These are phyloP conservation scores for Chaetomium olivaceum DNA, from an alignment of 2,329 filamentous ascomycete genomes.

Conservation along the genomic window DNA sequence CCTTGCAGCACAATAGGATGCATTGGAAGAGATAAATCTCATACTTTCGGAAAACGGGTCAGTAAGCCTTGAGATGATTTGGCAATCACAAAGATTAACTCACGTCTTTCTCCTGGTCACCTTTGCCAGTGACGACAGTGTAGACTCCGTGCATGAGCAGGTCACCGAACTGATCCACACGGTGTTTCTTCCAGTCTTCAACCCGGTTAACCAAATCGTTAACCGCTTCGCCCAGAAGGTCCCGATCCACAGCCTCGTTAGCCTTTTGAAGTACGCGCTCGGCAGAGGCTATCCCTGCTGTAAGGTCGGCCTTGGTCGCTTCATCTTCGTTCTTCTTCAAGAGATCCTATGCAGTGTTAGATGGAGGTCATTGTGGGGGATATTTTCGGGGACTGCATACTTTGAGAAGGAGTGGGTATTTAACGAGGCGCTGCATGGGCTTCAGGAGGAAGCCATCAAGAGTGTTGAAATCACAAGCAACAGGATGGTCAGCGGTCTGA, in stretches of 20 bases:
- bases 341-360: conserved; percentile 64
- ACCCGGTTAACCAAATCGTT: conserved; percentile 79
- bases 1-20: conserved; percentile 96
- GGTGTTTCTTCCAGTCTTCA: conserved; percentile 96
- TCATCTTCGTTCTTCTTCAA: conserved; percentile 81
- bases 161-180: conserved; percentile 86
- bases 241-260: conserved; percentile 87
- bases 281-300: conserved; percentile 75
- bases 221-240: conserved; percentile 79
- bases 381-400: conserved; percentile 45
- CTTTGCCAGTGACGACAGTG: conserved; percentile 81
- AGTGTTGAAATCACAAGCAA: conserved; percentile 83
- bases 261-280: conserved; percentile 80
- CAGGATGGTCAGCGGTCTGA: conserved; percentile 69
- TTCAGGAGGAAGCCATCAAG: conserved; percentile 92
- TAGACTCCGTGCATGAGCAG: conserved; percentile 87
- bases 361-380: neutral
- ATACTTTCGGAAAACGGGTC: conserved; percentile 60
- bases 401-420: conserved; percentile 88
- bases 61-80: conserved; percentile 4
- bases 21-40: conserved; percentile 97
- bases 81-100: conserved; percentile 35
- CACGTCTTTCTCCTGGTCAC: conserved; percentile 89
- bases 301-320: conserved; percentile 69
- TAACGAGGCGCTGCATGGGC: conserved; percentile 91